Evolutionary conservation across 495 filamentous ascomycete species (phyloP).

Genomic region (Talaromyces wortmannii): DNA sequence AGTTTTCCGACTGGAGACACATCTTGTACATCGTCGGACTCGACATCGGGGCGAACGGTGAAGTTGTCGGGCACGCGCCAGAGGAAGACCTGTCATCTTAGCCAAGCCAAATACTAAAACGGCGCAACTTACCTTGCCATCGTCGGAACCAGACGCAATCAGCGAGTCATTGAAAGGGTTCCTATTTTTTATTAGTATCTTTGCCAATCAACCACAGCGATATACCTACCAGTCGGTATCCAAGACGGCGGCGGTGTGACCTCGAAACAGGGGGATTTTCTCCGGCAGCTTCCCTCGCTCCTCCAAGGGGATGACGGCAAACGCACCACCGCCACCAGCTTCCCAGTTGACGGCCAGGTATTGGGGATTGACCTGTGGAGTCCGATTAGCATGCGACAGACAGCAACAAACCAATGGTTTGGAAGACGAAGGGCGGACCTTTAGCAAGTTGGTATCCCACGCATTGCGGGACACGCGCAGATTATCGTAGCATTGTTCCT

Average conservation of each 20-base stretch:
- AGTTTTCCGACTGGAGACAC: slow-evolving; percentile 76
- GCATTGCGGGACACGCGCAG: slow-evolving; percentile 91
- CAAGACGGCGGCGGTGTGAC: slow-evolving; percentile 89
- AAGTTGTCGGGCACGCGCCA: slow-evolving; percentile 93
- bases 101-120: neutral
- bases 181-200: slow-evolving; percentile 46
- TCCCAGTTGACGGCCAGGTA: slow-evolving; percentile 99
- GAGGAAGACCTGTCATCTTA: slow-evolving; percentile 61
- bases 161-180: slow-evolving; percentile 91
- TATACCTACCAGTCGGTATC: slow-evolving; percentile 98
- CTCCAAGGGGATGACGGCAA: slow-evolving; percentile 88
- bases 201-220: slow-evolving; percentile 7
- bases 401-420: neutral
- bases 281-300: slow-evolving; percentile 88
- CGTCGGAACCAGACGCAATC: slow-evolving; percentile 90
- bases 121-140: slow-evolving; percentile 63
- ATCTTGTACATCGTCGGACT: slow-evolving; percentile 65
- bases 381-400: neutral
- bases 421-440: slow-evolving; percentile 42
- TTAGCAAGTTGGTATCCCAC: slow-evolving; percentile 97
- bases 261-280: slow-evolving; percentile 88
- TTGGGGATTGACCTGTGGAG: slow-evolving; percentile 79
- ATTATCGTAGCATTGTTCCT: slow-evolving; percentile 96
- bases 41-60: slow-evolving; percentile 71
- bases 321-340: slow-evolving; percentile 90